Evolutionary conservation across 768 basidiomycete species (phyloP).

Genomic region (Daedaleopsis sinensis): DNA sequence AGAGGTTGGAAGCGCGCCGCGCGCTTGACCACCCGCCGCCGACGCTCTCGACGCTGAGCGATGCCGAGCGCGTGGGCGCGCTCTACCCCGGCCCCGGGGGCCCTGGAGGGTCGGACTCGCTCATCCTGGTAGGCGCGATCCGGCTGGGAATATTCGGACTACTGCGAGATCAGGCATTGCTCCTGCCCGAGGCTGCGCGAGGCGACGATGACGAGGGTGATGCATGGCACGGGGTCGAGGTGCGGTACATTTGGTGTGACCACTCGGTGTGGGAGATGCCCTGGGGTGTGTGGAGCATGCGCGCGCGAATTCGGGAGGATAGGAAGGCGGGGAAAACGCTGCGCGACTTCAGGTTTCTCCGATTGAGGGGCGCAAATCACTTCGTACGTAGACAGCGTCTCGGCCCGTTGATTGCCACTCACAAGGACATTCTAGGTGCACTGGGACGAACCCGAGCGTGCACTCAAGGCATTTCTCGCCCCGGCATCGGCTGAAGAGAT

Average conservation of each 20-base stretch:
- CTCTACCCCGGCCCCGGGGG: constrained; percentile 9
- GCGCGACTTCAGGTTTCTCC: constrained; percentile 2
- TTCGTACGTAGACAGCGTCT: not conserved
- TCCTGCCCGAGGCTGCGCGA: not conserved
- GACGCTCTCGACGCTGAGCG: constrained; percentile 13
- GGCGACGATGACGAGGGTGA: not conserved
- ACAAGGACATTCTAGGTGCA: not conserved
- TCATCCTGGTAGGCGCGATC: constrained; percentile 11
- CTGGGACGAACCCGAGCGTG: constrained; percentile 1
- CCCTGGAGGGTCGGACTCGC: constrained; percentile 18
- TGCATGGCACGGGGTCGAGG: constrained; percentile 3
- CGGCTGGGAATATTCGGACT: constrained; percentile 3
- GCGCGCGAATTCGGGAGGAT: constrained; percentile 1
- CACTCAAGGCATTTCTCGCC: not conserved
- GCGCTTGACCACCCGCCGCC: constrained; percentile 11
- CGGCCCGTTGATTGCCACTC: too few species aligned
- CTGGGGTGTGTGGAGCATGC: not conserved
- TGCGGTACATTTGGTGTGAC: constrained; percentile 5
- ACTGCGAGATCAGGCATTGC: constrained; percentile 10
- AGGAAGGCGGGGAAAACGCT: not conserved
- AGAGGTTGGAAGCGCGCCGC: constrained; percentile 15
- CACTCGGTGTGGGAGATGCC: constrained; percentile 5
- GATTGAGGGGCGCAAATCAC: constrained; percentile 5
- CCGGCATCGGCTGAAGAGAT: too few species aligned
- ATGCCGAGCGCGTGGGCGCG: constrained; percentile 4